Percentiles rank a stretch among this genome's conserved stretches.
These are phyloP conservation scores for Akebia trifoliata DNA, from an alignment of 164 flowering plant genomes.

Conservation along the genomic window DNA sequence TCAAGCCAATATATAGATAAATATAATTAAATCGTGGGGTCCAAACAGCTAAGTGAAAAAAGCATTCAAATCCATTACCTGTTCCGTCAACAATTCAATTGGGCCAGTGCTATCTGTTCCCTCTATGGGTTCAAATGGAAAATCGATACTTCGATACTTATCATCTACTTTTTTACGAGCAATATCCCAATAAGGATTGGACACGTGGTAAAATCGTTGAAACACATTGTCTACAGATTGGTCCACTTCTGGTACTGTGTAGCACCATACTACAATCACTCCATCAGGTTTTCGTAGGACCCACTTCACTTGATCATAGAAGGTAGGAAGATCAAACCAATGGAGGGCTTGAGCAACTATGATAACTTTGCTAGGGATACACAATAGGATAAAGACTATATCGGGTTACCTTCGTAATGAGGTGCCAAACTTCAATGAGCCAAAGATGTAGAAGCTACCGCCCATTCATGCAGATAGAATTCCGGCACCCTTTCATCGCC, in stretches of 20 bases:
- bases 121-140: constrained; percentile 71
- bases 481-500: too few species aligned
- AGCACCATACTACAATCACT: constrained; percentile 58
- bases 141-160: constrained; percentile 39
- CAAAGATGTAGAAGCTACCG: too few species aligned
- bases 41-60: constrained; percentile 44
- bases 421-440: too few species aligned
- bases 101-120: constrained; percentile 66
- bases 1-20: too few species aligned
- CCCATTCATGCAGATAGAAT: too few species aligned
- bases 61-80: constrained; percentile 47
- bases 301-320: constrained; percentile 34
- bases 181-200: constrained; percentile 49
- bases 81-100: constrained; percentile 41
- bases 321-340: constrained; percentile 45
- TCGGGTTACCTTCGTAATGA: too few species aligned
- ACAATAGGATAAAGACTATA: too few species aligned
- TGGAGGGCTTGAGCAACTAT: constrained; percentile 48
- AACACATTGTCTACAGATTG: constrained; percentile 25
- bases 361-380: too few species aligned
- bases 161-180: constrained; percentile 42
- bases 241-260: constrained; percentile 27
- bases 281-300: constrained; percentile 45
- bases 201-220: constrained; percentile 10
- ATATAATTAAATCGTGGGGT: too few species aligned